These are phyloP conservation scores for Alternaria gaisen DNA, from an alignment of 2,329 filamentous ascomycete species.

Conservation along the genomic window DNA sequence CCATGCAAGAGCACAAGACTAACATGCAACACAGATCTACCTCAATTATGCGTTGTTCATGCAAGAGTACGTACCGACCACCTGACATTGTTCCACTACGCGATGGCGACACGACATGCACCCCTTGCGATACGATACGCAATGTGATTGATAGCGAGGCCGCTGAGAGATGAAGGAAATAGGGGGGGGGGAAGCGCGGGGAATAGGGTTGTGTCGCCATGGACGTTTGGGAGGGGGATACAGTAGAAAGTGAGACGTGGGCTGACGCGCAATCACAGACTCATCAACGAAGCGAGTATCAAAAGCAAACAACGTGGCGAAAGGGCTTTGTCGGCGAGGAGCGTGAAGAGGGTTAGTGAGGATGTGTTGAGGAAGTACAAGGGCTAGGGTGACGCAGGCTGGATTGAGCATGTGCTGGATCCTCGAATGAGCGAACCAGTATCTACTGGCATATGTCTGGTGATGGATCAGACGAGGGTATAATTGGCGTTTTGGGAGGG, in stretches of 20 bases:
- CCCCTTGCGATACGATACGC: too few relatives aligned
- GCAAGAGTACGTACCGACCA: slow-evolving; percentile 60
- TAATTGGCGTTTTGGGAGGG: too few relatives aligned
- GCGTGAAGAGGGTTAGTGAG: slow-evolving; percentile 79
- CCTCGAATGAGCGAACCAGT: too few relatives aligned
- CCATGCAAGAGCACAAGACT: neutral
- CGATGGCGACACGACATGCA: neutral
- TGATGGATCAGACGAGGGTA: too few relatives aligned
- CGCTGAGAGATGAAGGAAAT: neutral
- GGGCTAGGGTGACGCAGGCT: slow-evolving; percentile 28
- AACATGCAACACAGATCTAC: slow-evolving; percentile 70
- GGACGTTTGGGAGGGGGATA: fast-evolving
- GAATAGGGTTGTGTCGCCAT: fast-evolving
- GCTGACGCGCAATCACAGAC: slow-evolving; percentile 55
- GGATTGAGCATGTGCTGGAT: neutral
- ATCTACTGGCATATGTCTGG: too few relatives aligned
- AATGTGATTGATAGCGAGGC: fast-evolving
- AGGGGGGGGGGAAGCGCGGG: fast-evolving
- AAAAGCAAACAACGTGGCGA: slow-evolving; percentile 78
- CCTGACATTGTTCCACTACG: neutral
- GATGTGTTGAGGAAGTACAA: slow-evolving; percentile 55
- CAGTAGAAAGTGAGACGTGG: neutral
- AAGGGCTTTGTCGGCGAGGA: slow-evolving; percentile 75
- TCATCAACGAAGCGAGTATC: slow-evolving; percentile 82
- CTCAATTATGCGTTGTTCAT: slow-evolving; percentile 87